phyloP scores from a whole-genome alignment of 2,329 filamentous ascomycete genomes.

The Gaeumannomyces sp. region DNA sequence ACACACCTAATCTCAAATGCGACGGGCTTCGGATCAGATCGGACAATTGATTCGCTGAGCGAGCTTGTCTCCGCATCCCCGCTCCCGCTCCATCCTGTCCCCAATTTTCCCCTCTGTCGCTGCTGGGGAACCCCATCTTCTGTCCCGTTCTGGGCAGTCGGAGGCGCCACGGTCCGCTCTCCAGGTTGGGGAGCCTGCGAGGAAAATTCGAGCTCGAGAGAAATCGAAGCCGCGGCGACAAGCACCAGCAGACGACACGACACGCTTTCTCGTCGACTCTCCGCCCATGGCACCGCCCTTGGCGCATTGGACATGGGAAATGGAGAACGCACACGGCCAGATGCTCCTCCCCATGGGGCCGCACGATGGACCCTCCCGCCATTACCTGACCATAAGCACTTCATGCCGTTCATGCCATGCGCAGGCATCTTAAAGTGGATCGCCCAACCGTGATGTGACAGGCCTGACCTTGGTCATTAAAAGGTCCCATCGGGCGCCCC shows the following conservation, averaged over 20 bases:
- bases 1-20: too few relatives aligned
- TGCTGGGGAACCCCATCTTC: not conserved
- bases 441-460: not conserved
- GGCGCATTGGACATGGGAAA: not conserved
- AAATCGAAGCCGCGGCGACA: not conserved
- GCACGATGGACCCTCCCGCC: too few relatives aligned
- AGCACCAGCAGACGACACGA: too few relatives aligned
- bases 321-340: not conserved
- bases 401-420: too few relatives aligned
- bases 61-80: too few relatives aligned
- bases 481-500: not conserved
- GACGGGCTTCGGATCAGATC: too few relatives aligned
- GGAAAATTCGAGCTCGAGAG: not conserved
- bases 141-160: not conserved
- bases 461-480: not conserved
- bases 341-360: too few relatives aligned
- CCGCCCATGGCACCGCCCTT: not conserved
- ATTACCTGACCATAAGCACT: too few relatives aligned
- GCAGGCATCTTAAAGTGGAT: not conserved
- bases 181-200: not conserved
- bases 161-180: constrained; percentile 4
- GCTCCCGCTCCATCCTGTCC: not conserved
- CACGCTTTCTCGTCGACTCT: not conserved
- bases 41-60: not conserved
- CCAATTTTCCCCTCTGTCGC: not conserved